Conservation (phyloP, 257 asterid species). For the Penstemon davidsonii region DNA sequence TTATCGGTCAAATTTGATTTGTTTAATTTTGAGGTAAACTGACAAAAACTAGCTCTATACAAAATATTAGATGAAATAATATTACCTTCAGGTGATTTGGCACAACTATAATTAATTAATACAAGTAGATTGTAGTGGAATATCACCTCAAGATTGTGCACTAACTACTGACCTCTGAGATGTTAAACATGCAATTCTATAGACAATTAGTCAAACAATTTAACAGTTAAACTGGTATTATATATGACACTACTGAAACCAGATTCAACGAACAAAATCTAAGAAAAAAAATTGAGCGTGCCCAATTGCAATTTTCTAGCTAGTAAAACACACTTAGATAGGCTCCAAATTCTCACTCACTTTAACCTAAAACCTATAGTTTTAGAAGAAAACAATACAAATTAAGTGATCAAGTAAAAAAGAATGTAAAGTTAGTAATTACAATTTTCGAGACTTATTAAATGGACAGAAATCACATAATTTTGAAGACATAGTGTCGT, state of each 20-base stretch:
- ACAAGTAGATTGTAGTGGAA: not conserved
- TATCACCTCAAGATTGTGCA: constrained; percentile 21
- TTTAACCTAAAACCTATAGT: not conserved
- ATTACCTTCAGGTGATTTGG: not conserved
- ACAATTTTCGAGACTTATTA: too few relatives aligned
- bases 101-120: not conserved
- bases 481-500: too few relatives aligned
- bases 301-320: not conserved
- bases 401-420: not conserved
- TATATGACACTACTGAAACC: not conserved
- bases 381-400: not conserved
- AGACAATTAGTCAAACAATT: constrained; percentile 12
- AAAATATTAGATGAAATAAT: not conserved
- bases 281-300: constrained; percentile 9
- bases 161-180: constrained; percentile 26
- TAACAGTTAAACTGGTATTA: not conserved
- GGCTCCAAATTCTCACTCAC: constrained; percentile 17
- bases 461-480: too few relatives aligned
- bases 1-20: too few relatives aligned
- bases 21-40: too few relatives aligned
- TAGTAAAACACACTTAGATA: constrained; percentile 6
- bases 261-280: constrained; percentile 26
- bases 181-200: constrained; percentile 2
- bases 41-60: too few relatives aligned
- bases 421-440: not conserved